phyloP scores from a whole-genome alignment of 371 early-diverging fungal species.

The Apophysomyces ossiformis region DNA sequence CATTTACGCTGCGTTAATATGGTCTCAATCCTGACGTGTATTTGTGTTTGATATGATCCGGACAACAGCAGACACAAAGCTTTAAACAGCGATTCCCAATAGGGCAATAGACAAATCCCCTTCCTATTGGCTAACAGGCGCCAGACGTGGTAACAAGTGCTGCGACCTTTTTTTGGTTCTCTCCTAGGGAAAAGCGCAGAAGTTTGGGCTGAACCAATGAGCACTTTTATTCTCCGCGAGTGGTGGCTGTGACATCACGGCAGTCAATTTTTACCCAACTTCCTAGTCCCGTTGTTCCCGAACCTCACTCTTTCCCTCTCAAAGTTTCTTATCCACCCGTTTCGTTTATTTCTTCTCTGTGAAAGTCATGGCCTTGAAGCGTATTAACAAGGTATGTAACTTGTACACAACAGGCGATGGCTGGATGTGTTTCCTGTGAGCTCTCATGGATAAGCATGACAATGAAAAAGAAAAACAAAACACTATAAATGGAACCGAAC shows the following conservation, averaged over 20 bases:
- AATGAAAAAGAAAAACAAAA: not conserved
- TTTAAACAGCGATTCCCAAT: no score
- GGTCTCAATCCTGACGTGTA: no score
- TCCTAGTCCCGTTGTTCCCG: not conserved
- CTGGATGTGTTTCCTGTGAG: not conserved
- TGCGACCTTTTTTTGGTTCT: no score
- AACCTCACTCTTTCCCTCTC: slow-evolving; percentile 8
- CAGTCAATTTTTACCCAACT: not conserved
- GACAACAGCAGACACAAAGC: not conserved
- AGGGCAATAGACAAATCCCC: no score
- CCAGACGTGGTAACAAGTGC: no score
- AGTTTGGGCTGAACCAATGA: not conserved
- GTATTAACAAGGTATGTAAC: slow-evolving; percentile 86
- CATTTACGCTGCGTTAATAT: no score
- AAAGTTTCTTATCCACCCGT: slow-evolving; percentile 12
- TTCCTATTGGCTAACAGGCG: no score
- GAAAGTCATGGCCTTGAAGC: slow-evolving; percentile 83
- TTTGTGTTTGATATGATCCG: not conserved
- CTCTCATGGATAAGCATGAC: not conserved
- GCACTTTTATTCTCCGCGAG: not conserved
- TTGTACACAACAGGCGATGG: not conserved
- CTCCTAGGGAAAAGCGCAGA: not conserved
- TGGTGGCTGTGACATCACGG: not conserved
- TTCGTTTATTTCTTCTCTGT: slow-evolving; percentile 12
- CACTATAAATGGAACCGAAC: no score